A percentile compares a stretch with the other conserved stretches of the same genome.
These are phyloP conservation scores for Sorghum bicolor DNA, from an alignment of 176 grass and related monocot species.

Conservation along the genomic window Sorghum_bicolor_NCBIv3 NC_012874.2:58171001-58171500, in stretches of 20 bases:
- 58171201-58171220: background rate
- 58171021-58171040: no score
- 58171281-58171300: background rate
- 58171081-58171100: no score
- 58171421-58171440: background rate
- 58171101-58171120: no score
- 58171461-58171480: background rate
- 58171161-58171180: no score
- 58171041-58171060: no score
- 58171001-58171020: no score
- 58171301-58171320: background rate
- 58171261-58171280: background rate
- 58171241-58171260: background rate
- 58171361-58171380: background rate
- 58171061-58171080: no score
- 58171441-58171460: background rate
- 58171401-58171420: background rate
- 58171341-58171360: background rate
- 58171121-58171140: no score
- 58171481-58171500: background rate
- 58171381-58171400: background rate
- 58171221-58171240: background rate
- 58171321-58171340: background rate
- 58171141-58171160: no score
- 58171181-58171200: no score